Percentiles rank a stretch among this genome's conserved stretches.
These are phyloP conservation scores for Climacium dendroides DNA, from an alignment of 225 moss, liverwort and hornwort genomes.

Conservation along the genomic window DNA sequence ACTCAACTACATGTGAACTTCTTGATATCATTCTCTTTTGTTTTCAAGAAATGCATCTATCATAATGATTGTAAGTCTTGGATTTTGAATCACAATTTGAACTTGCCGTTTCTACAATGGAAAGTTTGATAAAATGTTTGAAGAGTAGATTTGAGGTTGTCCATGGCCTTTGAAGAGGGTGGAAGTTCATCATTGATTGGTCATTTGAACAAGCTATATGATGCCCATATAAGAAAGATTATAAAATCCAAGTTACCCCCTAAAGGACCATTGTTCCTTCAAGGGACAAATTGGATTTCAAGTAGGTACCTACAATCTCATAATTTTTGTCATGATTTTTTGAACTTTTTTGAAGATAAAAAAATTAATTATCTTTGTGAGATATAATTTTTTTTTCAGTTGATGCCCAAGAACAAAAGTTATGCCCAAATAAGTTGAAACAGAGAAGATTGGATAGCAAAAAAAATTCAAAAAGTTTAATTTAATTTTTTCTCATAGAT, in stretches of 20 bases:
- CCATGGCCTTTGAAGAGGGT: not conserved
- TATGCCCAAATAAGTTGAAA: no score
- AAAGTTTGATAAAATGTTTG: not conserved
- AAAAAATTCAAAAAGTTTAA: no score
- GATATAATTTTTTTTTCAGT: no score
- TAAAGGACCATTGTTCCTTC: no score
- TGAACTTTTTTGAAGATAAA: no score
- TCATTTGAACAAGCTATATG: not conserved
- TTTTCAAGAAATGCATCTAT: not conserved
- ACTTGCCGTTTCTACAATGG: fast-evolving
- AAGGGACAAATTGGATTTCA: no score
- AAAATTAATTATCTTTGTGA: no score
- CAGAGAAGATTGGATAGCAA: no score
- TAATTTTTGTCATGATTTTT: no score
- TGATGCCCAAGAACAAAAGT: no score
- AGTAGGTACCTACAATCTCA: no score
- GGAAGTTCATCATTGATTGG: not conserved
- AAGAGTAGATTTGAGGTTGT: not conserved
- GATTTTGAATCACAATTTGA: not conserved
- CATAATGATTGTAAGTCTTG: not conserved
- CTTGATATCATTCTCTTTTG: not conserved
- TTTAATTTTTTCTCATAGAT: no score
- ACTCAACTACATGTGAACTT: not conserved
- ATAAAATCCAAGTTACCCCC: not conserved
- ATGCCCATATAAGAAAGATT: not conserved